phyloP scores from a whole-genome alignment of 1,139 yeast species.

The Yamadazyma diospyri region DNA sequence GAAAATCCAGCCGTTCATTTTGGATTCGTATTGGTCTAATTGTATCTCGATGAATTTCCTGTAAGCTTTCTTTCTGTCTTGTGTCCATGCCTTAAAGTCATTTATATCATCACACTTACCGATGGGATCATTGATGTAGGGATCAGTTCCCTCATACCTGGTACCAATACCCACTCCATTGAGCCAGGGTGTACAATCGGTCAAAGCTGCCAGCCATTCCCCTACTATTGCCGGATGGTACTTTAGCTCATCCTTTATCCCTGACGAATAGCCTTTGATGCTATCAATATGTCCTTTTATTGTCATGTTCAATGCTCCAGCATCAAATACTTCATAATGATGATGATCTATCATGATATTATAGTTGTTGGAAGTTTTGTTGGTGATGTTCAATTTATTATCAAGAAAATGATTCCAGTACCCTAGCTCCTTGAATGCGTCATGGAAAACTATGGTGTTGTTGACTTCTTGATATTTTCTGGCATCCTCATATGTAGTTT shows the following conservation, averaged over 20 bases:
- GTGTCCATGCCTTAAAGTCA: slow-evolving; percentile 59
- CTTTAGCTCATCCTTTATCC: slow-evolving; percentile 52
- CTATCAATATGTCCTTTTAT: slow-evolving; percentile 58
- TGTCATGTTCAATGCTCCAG: slow-evolving; percentile 51
- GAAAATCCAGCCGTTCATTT: slow-evolving; percentile 75
- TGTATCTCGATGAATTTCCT: slow-evolving; percentile 84
- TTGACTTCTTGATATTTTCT: slow-evolving; percentile 40
- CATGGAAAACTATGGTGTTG: slow-evolving; percentile 61
- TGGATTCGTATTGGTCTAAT: slow-evolving; percentile 73
- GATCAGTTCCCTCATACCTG: slow-evolving; percentile 61
- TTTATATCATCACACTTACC: slow-evolving; percentile 67
- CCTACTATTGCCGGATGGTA: slow-evolving; percentile 76
- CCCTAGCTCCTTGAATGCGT: slow-evolving; percentile 62
- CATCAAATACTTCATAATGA: slow-evolving; percentile 80
- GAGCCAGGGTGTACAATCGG: slow-evolving; percentile 89
- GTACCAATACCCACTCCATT: slow-evolving; percentile 90
- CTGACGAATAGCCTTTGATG: slow-evolving; percentile 63
- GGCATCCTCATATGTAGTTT: slow-evolving; percentile 49
- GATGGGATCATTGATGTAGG: slow-evolving; percentile 47
- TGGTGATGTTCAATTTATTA: slow-evolving; percentile 30
- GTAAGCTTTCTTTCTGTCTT: slow-evolving; percentile 49
- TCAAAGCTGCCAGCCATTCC: slow-evolving; percentile 92
- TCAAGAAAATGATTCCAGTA: slow-evolving; percentile 58
- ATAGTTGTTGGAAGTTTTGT: slow-evolving; percentile 39
- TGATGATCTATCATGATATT: slow-evolving; percentile 85